Evolutionary conservation across 305 asterid species (phyloP).

Genomic region (Stenogyne calaminthoides): DNA sequence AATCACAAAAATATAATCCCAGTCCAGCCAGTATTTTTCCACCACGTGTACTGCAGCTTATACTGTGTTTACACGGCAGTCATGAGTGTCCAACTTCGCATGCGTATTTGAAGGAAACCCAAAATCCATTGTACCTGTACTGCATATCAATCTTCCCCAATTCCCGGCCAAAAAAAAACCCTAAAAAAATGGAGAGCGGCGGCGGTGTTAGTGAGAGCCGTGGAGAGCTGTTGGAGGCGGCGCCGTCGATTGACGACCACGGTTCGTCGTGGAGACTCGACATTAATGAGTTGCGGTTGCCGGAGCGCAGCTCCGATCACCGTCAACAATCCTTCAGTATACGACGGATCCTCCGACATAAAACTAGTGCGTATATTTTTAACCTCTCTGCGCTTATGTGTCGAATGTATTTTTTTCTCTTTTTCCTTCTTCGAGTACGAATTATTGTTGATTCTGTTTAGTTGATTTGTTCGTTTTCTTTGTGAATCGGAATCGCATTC

Average conservation of each 20-base stretch:
- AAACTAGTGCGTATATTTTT: slow-evolving; percentile 40
- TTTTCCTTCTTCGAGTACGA: background rate
- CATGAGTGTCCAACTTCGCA: slow-evolving; percentile 13
- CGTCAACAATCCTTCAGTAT: slow-evolving; percentile 43
- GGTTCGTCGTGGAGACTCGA: slow-evolving; percentile 69
- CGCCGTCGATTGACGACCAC: slow-evolving; percentile 32
- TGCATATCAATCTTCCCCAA: background rate
- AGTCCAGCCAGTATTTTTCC: background rate
- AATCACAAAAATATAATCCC: no score
- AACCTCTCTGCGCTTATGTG: background rate
- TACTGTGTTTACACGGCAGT: background rate
- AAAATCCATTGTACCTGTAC: background rate
- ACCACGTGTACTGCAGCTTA: slow-evolving; percentile 4
- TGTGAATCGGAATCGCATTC: slow-evolving; percentile 18
- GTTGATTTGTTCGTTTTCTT: background rate
- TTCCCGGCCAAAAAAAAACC: background rate
- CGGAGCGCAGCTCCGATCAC: slow-evolving; percentile 53
- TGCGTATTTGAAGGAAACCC: slow-evolving; percentile 2
- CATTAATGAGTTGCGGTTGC: slow-evolving; percentile 68
- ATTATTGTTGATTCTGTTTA: background rate
- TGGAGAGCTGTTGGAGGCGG: slow-evolving; percentile 34
- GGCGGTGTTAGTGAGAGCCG: slow-evolving; percentile 40
- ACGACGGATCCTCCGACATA: slow-evolving; percentile 52
- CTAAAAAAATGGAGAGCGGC: slow-evolving; percentile 25
- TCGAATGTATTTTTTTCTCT: background rate